phyloP scores from a whole-genome alignment of 2,329 filamentous ascomycete genomes.

The Juglanconis oblonga region DNA sequence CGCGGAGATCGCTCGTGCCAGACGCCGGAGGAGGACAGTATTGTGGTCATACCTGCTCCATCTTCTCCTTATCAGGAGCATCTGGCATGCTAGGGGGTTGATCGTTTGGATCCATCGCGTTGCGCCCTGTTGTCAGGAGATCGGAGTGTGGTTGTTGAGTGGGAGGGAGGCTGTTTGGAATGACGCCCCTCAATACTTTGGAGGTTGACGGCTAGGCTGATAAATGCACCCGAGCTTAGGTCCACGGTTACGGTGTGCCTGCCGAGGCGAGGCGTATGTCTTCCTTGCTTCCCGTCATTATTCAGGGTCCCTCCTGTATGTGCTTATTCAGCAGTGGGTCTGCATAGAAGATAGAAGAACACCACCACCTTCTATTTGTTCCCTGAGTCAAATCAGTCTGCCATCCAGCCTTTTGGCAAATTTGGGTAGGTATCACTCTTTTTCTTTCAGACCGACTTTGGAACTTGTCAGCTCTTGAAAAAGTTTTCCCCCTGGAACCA shows the following conservation, averaged over 20 bases:
- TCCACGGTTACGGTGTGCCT: too few species aligned
- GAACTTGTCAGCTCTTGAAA: too few species aligned
- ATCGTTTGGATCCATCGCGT: slow-evolving; percentile 48
- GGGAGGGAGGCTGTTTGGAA: background rate
- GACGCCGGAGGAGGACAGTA: slow-evolving; percentile 10
- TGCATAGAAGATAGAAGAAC: too few species aligned
- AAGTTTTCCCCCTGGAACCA: too few species aligned
- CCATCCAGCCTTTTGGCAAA: too few species aligned
- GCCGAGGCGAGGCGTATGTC: background rate
- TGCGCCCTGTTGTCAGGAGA: background rate
- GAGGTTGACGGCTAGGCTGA: slow-evolving; percentile 8
- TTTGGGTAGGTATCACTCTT: too few species aligned
- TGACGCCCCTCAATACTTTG: background rate
- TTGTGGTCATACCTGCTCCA: slow-evolving; percentile 46
- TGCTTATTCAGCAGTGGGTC: too few species aligned
- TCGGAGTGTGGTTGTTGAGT: background rate
- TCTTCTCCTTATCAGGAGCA: slow-evolving; percentile 56
- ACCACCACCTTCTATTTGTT: too few species aligned
- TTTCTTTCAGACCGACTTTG: too few species aligned
- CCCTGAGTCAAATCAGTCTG: too few species aligned
- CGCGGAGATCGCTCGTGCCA: background rate
- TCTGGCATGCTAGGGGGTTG: slow-evolving; percentile 41
- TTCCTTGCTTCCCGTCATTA: background rate
- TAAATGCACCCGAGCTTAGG: slow-evolving; percentile 9
- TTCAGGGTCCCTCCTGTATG: background rate